Conservation (phyloP, 1,139 yeast species). For the Diutina pseudorugosa region DNA sequence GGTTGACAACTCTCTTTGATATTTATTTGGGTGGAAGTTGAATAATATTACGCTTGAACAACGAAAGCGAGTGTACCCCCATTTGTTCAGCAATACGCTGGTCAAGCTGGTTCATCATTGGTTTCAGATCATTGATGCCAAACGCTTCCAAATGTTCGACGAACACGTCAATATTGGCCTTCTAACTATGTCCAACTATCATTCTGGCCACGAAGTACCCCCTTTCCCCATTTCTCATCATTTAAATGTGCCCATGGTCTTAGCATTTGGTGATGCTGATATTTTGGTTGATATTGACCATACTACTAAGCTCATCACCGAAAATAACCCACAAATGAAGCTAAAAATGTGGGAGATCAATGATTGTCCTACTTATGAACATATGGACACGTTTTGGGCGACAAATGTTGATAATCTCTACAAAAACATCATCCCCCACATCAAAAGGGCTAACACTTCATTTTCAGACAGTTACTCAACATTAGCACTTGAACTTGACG, state of each 20-base stretch:
- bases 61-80: constrained; percentile 31
- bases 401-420: constrained; percentile 11
- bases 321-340: constrained; percentile 14
- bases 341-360: constrained; percentile 12
- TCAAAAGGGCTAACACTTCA: not conserved
- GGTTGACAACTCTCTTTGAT: constrained; percentile 20
- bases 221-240: constrained; percentile 34
- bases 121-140: constrained; percentile 32
- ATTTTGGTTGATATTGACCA: constrained; percentile 28
- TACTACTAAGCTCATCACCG: constrained; percentile 9
- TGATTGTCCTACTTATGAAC: constrained; percentile 19
- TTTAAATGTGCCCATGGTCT: constrained; percentile 28
- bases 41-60: constrained; percentile 21
- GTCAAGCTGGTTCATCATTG: constrained; percentile 36
- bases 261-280: constrained; percentile 30
- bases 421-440: not conserved
- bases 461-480: not conserved
- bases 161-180: constrained; percentile 20
- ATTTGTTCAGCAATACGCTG: constrained; percentile 35
- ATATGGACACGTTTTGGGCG: constrained; percentile 27
- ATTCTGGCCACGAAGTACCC: constrained; percentile 35
- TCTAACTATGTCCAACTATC: constrained; percentile 5
- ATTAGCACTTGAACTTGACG: not conserved
- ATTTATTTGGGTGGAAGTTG: constrained; percentile 32
- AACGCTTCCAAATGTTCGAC: constrained; percentile 36